phyloP scores from a whole-genome alignment of 2,329 filamentous ascomycete species.

The Achaetomium macrosporum region DNA sequence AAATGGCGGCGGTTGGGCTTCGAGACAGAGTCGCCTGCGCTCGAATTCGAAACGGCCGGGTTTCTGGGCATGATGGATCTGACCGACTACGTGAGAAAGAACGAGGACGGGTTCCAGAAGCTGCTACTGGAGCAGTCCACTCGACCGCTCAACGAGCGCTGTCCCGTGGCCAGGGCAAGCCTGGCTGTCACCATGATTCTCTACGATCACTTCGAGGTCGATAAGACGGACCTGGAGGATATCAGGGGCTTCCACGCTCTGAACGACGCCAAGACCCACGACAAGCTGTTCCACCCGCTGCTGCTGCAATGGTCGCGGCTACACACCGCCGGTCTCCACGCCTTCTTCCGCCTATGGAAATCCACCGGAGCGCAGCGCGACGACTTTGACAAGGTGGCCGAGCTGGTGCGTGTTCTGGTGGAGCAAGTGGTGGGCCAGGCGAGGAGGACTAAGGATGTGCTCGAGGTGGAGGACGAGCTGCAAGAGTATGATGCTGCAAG shows the following conservation, averaged over 20 bases:
- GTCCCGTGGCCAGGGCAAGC: slow-evolving; percentile 81
- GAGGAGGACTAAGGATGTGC: slow-evolving; percentile 72
- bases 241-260: slow-evolving; percentile 67
- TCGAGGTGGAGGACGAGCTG: slow-evolving; percentile 85
- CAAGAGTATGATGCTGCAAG: slow-evolving; percentile 73
- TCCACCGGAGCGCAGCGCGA: slow-evolving; percentile 74
- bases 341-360: slow-evolving; percentile 92
- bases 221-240: slow-evolving; percentile 75
- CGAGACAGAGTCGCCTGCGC: slow-evolving; percentile 77
- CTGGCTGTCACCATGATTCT: slow-evolving; percentile 80
- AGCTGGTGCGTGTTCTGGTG: slow-evolving; percentile 82
- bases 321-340: slow-evolving; percentile 77
- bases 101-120: slow-evolving; percentile 91
- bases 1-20: slow-evolving; percentile 94
- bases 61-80: slow-evolving; percentile 97
- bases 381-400: slow-evolving; percentile 90
- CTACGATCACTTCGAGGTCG: slow-evolving; percentile 94
- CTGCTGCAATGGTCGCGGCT: slow-evolving; percentile 89
- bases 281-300: slow-evolving; percentile 79
- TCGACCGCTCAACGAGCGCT: slow-evolving; percentile 64
- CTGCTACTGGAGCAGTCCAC: slow-evolving; percentile 82
- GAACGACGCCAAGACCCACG: slow-evolving; percentile 71
- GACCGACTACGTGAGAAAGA: slow-evolving; percentile 85
- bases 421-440: slow-evolving; percentile 85
- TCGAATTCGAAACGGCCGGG: slow-evolving; percentile 79